These are phyloP conservation scores for Chlamydomonas sp. DNA, from an alignment of 139 green algal genomes.

Conservation along the genomic window DNA sequence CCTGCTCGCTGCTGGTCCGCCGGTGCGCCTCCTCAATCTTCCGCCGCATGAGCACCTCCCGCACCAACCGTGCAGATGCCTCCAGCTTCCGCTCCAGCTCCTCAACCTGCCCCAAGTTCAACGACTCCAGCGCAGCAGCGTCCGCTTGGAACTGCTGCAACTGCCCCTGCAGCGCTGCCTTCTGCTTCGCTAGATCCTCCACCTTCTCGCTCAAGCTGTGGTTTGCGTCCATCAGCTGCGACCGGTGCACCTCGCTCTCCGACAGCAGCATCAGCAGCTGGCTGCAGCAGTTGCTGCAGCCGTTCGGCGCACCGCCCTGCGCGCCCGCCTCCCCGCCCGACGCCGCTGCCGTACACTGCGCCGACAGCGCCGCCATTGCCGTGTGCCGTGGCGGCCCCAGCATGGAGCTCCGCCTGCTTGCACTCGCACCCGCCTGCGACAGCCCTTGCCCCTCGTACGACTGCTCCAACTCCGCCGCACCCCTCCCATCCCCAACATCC, in stretches of 20 bases:
- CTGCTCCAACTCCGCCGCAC: too few species aligned
- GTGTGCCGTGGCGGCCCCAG: too few species aligned
- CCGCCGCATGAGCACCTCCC: slow-evolving; percentile 50
- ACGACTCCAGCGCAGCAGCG: slow-evolving; percentile 27
- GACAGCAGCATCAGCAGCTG: slow-evolving; percentile 43
- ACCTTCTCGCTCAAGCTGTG: slow-evolving; percentile 6
- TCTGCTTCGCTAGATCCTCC: slow-evolving; percentile 41
- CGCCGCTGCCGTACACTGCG: too few species aligned
- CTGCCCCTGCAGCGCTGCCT: slow-evolving; percentile 30
- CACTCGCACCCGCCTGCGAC: too few species aligned
- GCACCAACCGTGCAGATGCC: slow-evolving; percentile 19
- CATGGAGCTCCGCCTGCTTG: too few species aligned
- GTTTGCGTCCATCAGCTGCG: slow-evolving; percentile 4
- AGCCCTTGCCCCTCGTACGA: too few species aligned
- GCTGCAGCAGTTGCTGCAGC: slow-evolving; percentile 8
- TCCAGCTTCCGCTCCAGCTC: slow-evolving; percentile 57
- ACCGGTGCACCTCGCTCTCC: slow-evolving; percentile 3
- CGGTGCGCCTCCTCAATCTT: slow-evolving; percentile 48
- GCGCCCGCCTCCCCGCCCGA: neutral
- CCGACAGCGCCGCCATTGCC: too few species aligned
- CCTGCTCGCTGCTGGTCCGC: slow-evolving; percentile 27
- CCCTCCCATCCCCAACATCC: too few species aligned
- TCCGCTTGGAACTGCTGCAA: slow-evolving; percentile 37
- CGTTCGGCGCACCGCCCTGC: neutral
- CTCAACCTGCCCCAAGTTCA: slow-evolving; percentile 3